Percentiles rank a stretch among this genome's conserved stretches.
Conservation (phyloP, 1,284 basidiomycete species). For the Ceratobasidium sp. region DNA sequence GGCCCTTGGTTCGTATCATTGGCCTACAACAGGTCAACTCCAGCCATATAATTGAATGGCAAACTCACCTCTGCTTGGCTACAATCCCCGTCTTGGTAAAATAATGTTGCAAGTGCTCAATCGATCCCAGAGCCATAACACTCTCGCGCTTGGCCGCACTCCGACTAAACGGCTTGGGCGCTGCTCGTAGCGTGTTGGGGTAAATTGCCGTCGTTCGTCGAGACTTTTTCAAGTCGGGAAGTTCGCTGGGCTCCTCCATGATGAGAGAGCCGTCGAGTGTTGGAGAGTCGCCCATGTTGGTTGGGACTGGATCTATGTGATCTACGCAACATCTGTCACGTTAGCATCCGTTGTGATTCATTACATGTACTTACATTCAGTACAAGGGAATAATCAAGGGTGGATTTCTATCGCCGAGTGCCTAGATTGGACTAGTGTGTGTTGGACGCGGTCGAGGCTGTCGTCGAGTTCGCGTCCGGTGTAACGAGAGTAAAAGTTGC, state of each 20-base stretch:
- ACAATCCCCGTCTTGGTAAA: constrained; percentile 83
- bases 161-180: constrained; percentile 79
- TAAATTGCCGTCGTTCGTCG: constrained; percentile 74
- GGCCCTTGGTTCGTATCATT: constrained; percentile 54
- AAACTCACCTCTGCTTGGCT: constrained; percentile 71
- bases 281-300: not conserved
- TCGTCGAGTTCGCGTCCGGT: too few relatives aligned
- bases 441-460: too few relatives aligned
- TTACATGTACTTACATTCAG: not conserved
- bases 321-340: not conserved
- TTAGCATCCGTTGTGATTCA: not conserved
- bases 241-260: constrained; percentile 28
- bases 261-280: constrained; percentile 6
- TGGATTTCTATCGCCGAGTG: not conserved
- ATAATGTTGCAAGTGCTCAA: constrained; percentile 86
- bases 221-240: constrained; percentile 18
- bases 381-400: not conserved
- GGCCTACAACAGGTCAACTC: constrained; percentile 18
- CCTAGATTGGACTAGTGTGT: too few relatives aligned
- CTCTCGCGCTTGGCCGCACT: constrained; percentile 86
- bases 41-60: not conserved
- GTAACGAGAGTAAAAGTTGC: too few relatives aligned
- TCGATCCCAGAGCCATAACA: constrained; percentile 84
- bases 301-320: not conserved
- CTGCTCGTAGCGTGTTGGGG: constrained; percentile 72